These are phyloP conservation scores for Fusarium austroafricanum DNA, from an alignment of 2,329 filamentous ascomycete species.

Conservation along the genomic window DNA sequence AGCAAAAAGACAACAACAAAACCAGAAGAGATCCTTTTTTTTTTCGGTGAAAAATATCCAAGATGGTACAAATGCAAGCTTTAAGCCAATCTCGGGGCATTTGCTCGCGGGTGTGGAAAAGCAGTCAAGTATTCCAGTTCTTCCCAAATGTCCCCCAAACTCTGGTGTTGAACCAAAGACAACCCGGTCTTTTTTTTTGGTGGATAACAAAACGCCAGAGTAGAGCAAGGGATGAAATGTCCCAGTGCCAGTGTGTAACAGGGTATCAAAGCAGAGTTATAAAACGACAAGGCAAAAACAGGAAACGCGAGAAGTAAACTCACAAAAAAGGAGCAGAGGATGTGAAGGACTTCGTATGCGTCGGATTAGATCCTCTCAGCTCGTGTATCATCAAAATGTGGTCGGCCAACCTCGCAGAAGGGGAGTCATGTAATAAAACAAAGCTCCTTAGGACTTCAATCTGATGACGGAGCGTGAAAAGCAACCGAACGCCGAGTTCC, in stretches of 20 bases:
- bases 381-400: conserved; percentile 57
- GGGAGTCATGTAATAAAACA: conserved; percentile 55
- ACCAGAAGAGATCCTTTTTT: conserved; percentile 36
- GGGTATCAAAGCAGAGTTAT: conserved; percentile 45
- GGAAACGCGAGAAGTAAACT: conserved; percentile 24
- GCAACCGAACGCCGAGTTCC: conserved; percentile 48
- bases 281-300: conserved; percentile 36
- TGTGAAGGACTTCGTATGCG: conserved; percentile 36
- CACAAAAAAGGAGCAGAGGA: conserved; percentile 50
- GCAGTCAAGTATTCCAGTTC: conserved; percentile 38
- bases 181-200: conserved; percentile 24
- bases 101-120: conserved; percentile 40
- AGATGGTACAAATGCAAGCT: conserved; percentile 37
- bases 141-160: conserved; percentile 25
- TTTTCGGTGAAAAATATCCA: conserved; percentile 29
- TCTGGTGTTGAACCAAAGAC: conserved; percentile 36
- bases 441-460: conserved; percentile 63
- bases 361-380: conserved; percentile 55
- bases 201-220: conserved; percentile 41
- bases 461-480: conserved; percentile 61
- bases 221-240: conserved; percentile 30
- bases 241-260: conserved; percentile 29
- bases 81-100: conserved; percentile 37
- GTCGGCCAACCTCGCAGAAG: conserved; percentile 65
- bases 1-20: conserved; percentile 37